Evolutionary conservation across 148 eudicot species (phyloP).

Genomic region (Chenopodium formosanum): DNA sequence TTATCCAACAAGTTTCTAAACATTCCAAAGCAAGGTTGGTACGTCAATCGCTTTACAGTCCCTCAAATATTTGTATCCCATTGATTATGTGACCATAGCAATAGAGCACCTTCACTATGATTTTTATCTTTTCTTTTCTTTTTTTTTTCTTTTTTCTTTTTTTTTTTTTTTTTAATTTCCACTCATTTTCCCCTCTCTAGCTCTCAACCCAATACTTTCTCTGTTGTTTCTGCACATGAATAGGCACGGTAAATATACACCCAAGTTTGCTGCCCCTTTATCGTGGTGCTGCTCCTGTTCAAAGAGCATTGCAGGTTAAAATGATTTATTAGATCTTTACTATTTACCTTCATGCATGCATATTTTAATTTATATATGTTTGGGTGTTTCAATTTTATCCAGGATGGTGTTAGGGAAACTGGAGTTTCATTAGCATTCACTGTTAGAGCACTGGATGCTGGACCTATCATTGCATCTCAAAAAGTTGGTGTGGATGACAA

Average conservation of each 20-base stretch:
- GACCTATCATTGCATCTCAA: slow-evolving; percentile 78
- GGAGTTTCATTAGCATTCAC: slow-evolving; percentile 95
- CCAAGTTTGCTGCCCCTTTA: slow-evolving; percentile 95
- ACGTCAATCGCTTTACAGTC: not conserved
- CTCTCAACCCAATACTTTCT: not conserved
- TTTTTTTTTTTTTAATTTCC: not conserved
- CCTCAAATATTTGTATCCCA: not conserved
- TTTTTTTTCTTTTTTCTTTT: not conserved
- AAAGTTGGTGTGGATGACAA: slow-evolving; percentile 59
- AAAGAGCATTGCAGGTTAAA: slow-evolving; percentile 92
- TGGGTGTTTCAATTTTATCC: slow-evolving; percentile 15
- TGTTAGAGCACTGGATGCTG: slow-evolving; percentile 86
- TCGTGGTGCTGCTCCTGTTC: slow-evolving; percentile 99
- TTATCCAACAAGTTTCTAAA: slow-evolving; percentile 79
- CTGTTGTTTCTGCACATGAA: slow-evolving; percentile 15
- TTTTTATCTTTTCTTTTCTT: not conserved
- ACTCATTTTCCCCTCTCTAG: not conserved
- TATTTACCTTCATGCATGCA: slow-evolving; percentile 13
- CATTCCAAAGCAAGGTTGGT: slow-evolving; percentile 83
- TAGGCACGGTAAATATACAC: slow-evolving; percentile 96
- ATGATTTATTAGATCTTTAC: slow-evolving; percentile 8
- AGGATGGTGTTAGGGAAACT: slow-evolving; percentile 96
- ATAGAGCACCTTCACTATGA: not conserved
- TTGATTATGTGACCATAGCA: not conserved
- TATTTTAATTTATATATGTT: slow-evolving; percentile 8